These are phyloP conservation scores for Solanum bulbocastanum DNA, from an alignment of 257 asterid species.

Conservation along the genomic window DNA sequence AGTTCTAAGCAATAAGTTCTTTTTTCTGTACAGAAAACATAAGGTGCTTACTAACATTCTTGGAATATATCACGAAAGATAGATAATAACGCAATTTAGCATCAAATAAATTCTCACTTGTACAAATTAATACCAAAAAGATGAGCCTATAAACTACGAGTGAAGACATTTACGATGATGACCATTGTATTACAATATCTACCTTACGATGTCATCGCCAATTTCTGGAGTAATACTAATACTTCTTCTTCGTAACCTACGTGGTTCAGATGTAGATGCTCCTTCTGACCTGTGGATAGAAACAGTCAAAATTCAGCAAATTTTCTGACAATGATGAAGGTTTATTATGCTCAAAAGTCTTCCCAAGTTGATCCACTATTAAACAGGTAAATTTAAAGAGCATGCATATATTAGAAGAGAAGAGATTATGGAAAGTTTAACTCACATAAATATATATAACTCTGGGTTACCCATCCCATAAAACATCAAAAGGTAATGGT, in stretches of 20 bases:
- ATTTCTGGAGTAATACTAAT: conserved; percentile 95
- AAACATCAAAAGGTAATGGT: not conserved
- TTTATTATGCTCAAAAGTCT: conserved; percentile 6
- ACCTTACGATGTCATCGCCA: conserved; percentile 98
- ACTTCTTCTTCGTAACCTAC: conserved; percentile 86
- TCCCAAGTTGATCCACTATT: not conserved
- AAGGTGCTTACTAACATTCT: not conserved
- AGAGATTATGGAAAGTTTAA: not conserved
- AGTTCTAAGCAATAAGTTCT: not conserved
- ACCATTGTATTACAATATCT: conserved; percentile 5
- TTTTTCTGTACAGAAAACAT: not conserved
- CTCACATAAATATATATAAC: not conserved
- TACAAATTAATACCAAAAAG: not conserved
- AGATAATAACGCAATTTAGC: not conserved
- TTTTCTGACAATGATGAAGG: not conserved
- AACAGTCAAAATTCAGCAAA: not conserved
- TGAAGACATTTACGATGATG: not conserved
- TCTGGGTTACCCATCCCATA: not conserved
- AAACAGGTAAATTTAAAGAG: not conserved
- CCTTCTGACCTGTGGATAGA: conserved; percentile 76
- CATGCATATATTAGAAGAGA: not conserved
- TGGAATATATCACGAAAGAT: not conserved
- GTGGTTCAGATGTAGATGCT: conserved; percentile 66
- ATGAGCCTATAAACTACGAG: not conserved
- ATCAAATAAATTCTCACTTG: not conserved